These are phyloP conservation scores for Skeletonema tropicum DNA, from an alignment of 108 stramenopile species.

Conservation along the genomic window DNA sequence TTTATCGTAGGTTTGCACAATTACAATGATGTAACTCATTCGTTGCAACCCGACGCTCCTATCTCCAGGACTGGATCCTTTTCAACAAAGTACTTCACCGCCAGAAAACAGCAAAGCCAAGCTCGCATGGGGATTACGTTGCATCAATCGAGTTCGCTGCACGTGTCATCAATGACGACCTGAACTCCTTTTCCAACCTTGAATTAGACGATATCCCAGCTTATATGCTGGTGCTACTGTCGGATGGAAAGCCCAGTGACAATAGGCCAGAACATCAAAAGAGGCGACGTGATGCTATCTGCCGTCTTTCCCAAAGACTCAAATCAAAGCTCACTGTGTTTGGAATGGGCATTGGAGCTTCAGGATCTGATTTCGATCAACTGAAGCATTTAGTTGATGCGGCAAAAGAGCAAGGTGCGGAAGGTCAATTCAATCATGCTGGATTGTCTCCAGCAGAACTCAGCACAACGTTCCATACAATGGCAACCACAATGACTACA, in stretches of 20 bases:
- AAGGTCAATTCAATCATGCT: constrained; percentile 43
- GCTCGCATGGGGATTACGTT: constrained; percentile 43
- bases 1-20: no score
- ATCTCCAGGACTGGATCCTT: constrained; percentile 53
- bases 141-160: constrained; percentile 28
- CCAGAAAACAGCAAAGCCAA: constrained; percentile 32
- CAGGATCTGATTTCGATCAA: constrained; percentile 31
- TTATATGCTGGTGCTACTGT: constrained; percentile 38
- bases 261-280: background rate
- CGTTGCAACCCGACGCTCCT: no score
- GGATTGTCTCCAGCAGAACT: constrained; percentile 39
- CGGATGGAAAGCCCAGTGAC: constrained; percentile 48
- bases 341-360: constrained; percentile 46
- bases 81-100: constrained; percentile 58
- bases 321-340: constrained; percentile 35
- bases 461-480: constrained; percentile 30
- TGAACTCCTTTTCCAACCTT: constrained; percentile 18
- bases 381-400: constrained; percentile 23
- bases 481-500: constrained; percentile 52
- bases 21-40: no score
- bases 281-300: constrained; percentile 18
- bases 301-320: constrained; percentile 24
- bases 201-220: constrained; percentile 44
- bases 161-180: constrained; percentile 24
- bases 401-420: constrained; percentile 23